These are phyloP conservation scores for Termitomyces sp. DNA, from an alignment of 768 basidiomycete genomes.

Conservation along the genomic window DNA sequence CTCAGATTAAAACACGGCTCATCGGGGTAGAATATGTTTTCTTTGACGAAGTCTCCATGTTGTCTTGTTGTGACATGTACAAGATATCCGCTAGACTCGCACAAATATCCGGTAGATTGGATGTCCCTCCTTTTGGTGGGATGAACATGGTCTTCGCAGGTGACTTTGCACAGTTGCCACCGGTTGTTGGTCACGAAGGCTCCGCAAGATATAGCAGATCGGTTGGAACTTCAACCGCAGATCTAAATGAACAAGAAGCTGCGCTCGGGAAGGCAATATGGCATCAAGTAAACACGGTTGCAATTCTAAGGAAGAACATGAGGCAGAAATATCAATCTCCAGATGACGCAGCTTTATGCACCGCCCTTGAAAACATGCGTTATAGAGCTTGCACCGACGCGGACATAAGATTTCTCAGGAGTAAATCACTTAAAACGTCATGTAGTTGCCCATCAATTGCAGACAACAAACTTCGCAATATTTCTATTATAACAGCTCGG, in stretches of 20 bases:
- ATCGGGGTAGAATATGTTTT: constrained; percentile 7
- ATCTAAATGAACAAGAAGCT: constrained; percentile 8
- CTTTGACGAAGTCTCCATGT: no score
- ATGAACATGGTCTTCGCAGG: constrained; percentile 38
- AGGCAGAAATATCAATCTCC: background rate
- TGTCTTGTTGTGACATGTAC: background rate
- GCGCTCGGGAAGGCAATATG: constrained; percentile 22
- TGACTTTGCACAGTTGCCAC: constrained; percentile 41
- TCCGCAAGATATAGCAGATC: constrained; percentile 9
- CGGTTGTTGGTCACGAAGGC: constrained; percentile 10
- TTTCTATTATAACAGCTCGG: background rate
- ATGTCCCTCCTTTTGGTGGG: constrained; percentile 26
- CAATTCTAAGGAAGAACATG: constrained; percentile 7
- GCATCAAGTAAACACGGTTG: constrained; percentile 25
- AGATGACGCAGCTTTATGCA: background rate
- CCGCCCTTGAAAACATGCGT: background rate
- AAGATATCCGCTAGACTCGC: constrained; percentile 3
- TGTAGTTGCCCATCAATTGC: background rate
- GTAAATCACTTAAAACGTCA: background rate
- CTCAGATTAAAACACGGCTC: background rate
- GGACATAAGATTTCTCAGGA: background rate
- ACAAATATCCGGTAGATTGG: background rate
- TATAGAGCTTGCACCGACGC: background rate
- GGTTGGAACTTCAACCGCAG: background rate
- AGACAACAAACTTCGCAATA: background rate